phyloP scores from a whole-genome alignment of 192 early-diverging fungal species.

The Coemansia sp. region DNA sequence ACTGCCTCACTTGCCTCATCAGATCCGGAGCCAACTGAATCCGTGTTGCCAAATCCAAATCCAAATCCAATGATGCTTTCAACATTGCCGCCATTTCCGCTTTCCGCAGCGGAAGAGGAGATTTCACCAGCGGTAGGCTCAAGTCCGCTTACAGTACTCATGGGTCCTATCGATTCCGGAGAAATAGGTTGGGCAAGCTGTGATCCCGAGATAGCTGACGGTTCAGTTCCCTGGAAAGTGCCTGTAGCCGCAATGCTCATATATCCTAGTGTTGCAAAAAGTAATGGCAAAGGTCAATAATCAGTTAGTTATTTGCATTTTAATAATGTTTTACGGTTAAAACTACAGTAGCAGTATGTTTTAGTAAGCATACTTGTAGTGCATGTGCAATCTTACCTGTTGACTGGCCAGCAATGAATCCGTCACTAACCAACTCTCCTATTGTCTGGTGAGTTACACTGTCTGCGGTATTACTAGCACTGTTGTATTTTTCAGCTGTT shows the following conservation, averaged over 20 bases:
- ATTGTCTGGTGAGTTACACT: background rate
- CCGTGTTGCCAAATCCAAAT: too few species aligned
- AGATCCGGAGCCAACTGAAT: too few species aligned
- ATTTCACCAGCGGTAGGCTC: background rate
- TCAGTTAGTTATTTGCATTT: background rate
- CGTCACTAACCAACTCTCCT: background rate
- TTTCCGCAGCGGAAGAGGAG: background rate
- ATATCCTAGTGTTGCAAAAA: background rate
- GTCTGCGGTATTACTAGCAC: background rate
- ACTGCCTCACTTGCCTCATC: too few species aligned
- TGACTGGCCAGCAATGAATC: background rate
- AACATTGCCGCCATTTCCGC: background rate
- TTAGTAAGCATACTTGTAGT: background rate
- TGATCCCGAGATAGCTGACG: conserved; percentile 9
- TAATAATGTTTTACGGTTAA: background rate
- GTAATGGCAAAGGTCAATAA: background rate
- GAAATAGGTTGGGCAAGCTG: conserved; percentile 14
- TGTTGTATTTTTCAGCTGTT: background rate
- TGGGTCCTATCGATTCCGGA: conserved; percentile 1
- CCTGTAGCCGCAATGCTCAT: background rate
- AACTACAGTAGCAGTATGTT: background rate
- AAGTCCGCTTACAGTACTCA: conserved; percentile 11
- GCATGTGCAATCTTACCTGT: conserved; percentile 1
- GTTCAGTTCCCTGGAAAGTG: background rate
- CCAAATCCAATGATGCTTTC: background rate